Conservation (phyloP, 2,329 filamentous ascomycete species). For the Raffaelea ambrosiae region DNA sequence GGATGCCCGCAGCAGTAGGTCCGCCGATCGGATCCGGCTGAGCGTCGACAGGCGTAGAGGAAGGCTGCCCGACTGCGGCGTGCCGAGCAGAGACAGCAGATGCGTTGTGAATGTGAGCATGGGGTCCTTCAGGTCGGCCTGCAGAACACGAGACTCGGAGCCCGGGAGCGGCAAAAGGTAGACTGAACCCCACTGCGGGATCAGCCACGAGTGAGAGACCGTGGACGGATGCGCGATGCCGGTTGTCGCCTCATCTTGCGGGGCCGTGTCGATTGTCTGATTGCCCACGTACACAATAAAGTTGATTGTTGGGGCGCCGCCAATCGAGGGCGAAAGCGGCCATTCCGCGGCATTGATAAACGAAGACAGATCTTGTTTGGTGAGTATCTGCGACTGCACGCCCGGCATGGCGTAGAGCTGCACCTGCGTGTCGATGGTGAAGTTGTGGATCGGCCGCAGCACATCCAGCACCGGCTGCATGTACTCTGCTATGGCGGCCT, state of each 20-base stretch:
- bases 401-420: slow-evolving; percentile 78
- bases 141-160: slow-evolving; percentile 44
- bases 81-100: slow-evolving; percentile 77
- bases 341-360: slow-evolving; percentile 98
- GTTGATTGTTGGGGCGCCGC: slow-evolving; percentile 86
- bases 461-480: slow-evolving; percentile 74
- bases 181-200: slow-evolving; percentile 86
- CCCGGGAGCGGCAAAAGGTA: slow-evolving; percentile 46
- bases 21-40: slow-evolving; percentile 74
- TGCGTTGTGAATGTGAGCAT: slow-evolving; percentile 89
- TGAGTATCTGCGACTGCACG: slow-evolving; percentile 56
- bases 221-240: slow-evolving; percentile 26
- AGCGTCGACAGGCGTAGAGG: slow-evolving; percentile 79
- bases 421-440: slow-evolving; percentile 92
- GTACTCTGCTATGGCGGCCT: slow-evolving; percentile 70
- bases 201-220: slow-evolving; percentile 68
- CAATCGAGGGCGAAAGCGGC: slow-evolving; percentile 91
- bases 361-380: slow-evolving; percentile 79
- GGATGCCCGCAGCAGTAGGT: slow-evolving; percentile 79
- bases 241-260: background rate
- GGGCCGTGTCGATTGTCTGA: slow-evolving; percentile 51
- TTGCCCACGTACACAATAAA: slow-evolving; percentile 88
- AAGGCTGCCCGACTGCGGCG: slow-evolving; percentile 73
- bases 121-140: slow-evolving; percentile 63
- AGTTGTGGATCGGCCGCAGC: slow-evolving; percentile 79